A percentile compares a stretch with the other conserved stretches of the same genome.
Evolutionary conservation across 805 yeast species (phyloP).

Genomic region (Yamadazyma takamatsuzukensis): DNA sequence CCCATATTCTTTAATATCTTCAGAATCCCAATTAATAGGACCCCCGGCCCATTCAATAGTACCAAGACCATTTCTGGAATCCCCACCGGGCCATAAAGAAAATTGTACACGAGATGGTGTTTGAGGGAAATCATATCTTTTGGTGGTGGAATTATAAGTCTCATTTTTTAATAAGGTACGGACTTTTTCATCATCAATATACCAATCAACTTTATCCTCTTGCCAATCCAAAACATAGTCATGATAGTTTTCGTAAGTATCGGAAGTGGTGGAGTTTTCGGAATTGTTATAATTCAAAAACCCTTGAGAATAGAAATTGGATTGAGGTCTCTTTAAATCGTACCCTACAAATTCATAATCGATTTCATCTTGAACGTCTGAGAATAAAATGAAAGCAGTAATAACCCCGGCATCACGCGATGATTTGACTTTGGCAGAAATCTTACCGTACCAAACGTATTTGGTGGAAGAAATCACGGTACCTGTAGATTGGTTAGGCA

Average conservation of each 20-base stretch:
- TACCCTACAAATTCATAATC: constrained; percentile 86
- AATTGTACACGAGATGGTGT: constrained; percentile 72
- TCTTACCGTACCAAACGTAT: constrained; percentile 86
- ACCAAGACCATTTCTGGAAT: constrained; percentile 49
- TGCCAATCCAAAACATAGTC: constrained; percentile 78
- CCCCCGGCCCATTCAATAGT: constrained; percentile 90
- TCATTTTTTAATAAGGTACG: constrained; percentile 62
- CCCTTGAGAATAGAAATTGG: constrained; percentile 81
- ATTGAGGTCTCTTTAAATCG: constrained; percentile 61
- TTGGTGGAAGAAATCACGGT: constrained; percentile 76
- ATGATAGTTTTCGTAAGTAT: constrained; percentile 70
- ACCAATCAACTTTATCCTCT: constrained; percentile 69
- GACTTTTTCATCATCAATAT: constrained; percentile 60
- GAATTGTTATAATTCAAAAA: constrained; percentile 63
- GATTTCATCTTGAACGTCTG: constrained; percentile 86
- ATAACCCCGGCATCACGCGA: constrained; percentile 79
- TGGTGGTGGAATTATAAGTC: constrained; percentile 61
- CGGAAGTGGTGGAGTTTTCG: constrained; percentile 34
- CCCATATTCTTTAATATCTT: constrained; percentile 72
- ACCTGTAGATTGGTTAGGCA: constrained; percentile 76
- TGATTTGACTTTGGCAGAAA: constrained; percentile 64
- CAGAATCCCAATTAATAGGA: constrained; percentile 72
- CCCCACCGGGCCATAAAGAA: constrained; percentile 80
- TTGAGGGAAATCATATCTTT: constrained; percentile 59
- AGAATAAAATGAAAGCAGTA: constrained; percentile 74